These are phyloP conservation scores for Fusarium pseudocircinatum DNA, from an alignment of 2,329 filamentous ascomycete genomes.

Conservation along the genomic window DNA sequence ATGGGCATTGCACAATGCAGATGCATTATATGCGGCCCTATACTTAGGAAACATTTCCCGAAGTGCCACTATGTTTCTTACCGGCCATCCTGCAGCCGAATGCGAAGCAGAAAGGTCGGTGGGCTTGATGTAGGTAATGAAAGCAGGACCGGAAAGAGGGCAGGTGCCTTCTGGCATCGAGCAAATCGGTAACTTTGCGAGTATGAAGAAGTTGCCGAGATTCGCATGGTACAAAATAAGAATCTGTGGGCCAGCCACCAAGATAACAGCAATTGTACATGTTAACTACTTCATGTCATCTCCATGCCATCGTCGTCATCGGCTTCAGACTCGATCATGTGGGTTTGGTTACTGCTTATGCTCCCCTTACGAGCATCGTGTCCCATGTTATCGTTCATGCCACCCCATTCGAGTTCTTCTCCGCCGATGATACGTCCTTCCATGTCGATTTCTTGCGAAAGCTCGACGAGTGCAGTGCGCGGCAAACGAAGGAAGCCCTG, in stretches of 20 bases:
- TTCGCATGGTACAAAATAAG: background rate
- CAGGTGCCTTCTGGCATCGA: slow-evolving; percentile 10
- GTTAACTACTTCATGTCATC: slow-evolving; percentile 51
- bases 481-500: slow-evolving; percentile 85
- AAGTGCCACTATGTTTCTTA: background rate
- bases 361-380: slow-evolving; percentile 64
- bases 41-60: background rate
- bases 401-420: slow-evolving; percentile 75
- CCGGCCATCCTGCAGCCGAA: background rate
- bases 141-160: background rate
- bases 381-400: slow-evolving; percentile 55
- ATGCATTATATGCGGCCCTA: background rate
- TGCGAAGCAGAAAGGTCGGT: background rate
- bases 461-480: slow-evolving; percentile 82
- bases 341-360: slow-evolving; percentile 67
- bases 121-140: background rate
- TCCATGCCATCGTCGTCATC: slow-evolving; percentile 73
- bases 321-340: slow-evolving; percentile 64
- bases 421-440: slow-evolving; percentile 92
- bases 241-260: background rate
- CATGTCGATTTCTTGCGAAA: slow-evolving; percentile 92
- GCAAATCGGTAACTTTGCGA: slow-evolving; percentile 8
- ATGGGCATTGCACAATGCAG: background rate
- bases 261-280: background rate
- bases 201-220: background rate